Percentiles rank a stretch among this genome's conserved stretches.
phyloP scores from a whole-genome alignment of 2,329 filamentous ascomycete species.

The Uncinocarpus reesii region DNA sequence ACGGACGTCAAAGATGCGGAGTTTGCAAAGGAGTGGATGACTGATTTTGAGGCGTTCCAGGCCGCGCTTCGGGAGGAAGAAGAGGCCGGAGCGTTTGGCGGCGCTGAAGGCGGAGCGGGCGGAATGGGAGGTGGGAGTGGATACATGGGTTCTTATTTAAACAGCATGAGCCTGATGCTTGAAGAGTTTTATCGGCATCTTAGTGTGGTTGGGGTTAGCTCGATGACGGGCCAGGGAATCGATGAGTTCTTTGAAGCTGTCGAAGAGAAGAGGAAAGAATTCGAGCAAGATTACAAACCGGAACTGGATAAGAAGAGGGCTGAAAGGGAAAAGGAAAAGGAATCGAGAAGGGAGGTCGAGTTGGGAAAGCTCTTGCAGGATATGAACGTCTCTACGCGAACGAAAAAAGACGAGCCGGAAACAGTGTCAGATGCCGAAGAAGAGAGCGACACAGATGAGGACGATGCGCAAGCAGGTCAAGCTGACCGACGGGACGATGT shows the following conservation, averaged over 20 bases:
- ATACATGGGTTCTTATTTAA: conserved; percentile 91
- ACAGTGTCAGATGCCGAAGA: conserved; percentile 44
- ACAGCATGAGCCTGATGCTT: conserved; percentile 95
- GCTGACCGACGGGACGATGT: conserved; percentile 40
- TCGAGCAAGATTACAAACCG: conserved; percentile 79
- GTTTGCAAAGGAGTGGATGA: conserved; percentile 99
- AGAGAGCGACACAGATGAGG: conserved; percentile 36
- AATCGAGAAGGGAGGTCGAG: conserved; percentile 63
- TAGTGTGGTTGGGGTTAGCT: conserved; percentile 83
- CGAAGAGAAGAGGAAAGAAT: conserved; percentile 75
- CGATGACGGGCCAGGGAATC: conserved; percentile 82
- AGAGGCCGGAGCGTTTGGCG: conserved; percentile 63
- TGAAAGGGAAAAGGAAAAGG: conserved; percentile 66
- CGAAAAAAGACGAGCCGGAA: conserved; percentile 30
- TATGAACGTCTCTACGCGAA: conserved; percentile 54
- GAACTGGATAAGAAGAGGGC: conserved; percentile 71
- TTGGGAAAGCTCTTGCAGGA: conserved; percentile 90
- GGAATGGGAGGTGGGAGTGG: conserved; percentile 64
- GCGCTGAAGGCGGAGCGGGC: conserved; percentile 56
- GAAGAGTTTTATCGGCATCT: conserved; percentile 96
- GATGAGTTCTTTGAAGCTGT: conserved; percentile 92
- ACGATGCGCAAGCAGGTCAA: conserved; percentile 48
- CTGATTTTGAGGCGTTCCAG: conserved; percentile 94
- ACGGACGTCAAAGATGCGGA: conserved; percentile 85
- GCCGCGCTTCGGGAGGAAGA: conserved; percentile 72